Evolutionary conservation across 140 eudicot genomes (phyloP).

Genomic region (Oenanthe javanica): DNA sequence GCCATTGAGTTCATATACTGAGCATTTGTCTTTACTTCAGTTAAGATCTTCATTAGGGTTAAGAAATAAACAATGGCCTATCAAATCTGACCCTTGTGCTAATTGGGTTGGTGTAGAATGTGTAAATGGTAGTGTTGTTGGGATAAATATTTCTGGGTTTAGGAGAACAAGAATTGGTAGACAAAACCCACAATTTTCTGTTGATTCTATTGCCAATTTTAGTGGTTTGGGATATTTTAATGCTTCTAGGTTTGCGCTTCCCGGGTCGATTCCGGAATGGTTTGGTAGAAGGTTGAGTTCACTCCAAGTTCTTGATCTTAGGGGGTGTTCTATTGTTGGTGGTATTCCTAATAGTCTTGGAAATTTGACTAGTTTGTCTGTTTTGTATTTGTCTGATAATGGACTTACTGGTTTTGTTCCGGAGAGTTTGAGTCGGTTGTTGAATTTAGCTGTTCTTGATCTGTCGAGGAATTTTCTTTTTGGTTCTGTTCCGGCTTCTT

Average conservation of each 20-base stretch:
- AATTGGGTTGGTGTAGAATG: constrained; percentile 69
- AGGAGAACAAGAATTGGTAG: constrained; percentile 62
- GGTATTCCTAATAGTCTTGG: constrained; percentile 64
- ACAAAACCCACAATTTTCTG: constrained; percentile 71
- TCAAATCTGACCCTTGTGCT: constrained; percentile 65
- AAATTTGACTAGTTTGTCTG: constrained; percentile 41
- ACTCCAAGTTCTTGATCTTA: constrained; percentile 81
- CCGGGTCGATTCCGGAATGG: constrained; percentile 69
- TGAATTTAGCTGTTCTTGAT: constrained; percentile 60
- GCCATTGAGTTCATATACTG: constrained; percentile 32
- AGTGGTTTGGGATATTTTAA: constrained; percentile 54
- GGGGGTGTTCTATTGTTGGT: constrained; percentile 65
- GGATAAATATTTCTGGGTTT: constrained; percentile 89
- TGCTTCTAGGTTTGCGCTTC: constrained; percentile 65
- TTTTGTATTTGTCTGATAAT: constrained; percentile 57
- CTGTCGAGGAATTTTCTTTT: constrained; percentile 52
- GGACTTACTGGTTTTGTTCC: constrained; percentile 61
- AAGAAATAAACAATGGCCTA: constrained; percentile 77
- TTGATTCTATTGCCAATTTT: constrained; percentile 75
- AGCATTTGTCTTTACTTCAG: constrained; percentile 57
- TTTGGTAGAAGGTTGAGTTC: constrained; percentile 44
- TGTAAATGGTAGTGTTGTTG: constrained; percentile 58
- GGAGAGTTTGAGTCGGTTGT: constrained; percentile 48
- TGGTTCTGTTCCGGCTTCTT: constrained; percentile 53
- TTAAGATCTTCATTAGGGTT: constrained; percentile 85